Evolutionary conservation across 2,329 filamentous ascomycete species (phyloP).

Genomic region (Claviceps humidiphila): DNA sequence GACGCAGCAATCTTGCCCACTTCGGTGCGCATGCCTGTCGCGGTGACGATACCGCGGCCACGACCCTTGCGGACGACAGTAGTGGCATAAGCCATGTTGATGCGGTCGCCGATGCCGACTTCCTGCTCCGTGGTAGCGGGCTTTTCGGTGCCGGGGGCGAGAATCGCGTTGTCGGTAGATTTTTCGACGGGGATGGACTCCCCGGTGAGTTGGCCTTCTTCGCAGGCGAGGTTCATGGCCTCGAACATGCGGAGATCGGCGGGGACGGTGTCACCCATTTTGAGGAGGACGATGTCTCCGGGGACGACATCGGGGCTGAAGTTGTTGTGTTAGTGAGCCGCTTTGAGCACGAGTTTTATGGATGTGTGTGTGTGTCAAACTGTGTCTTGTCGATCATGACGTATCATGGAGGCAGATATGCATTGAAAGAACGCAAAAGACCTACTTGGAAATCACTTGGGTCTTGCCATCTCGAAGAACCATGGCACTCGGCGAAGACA

Average conservation of each 20-base stretch:
- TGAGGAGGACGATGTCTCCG: constrained; percentile 56
- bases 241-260: constrained; percentile 60
- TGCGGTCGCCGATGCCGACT: constrained; percentile 55
- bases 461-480: constrained; percentile 47
- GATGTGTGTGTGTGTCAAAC: not conserved
- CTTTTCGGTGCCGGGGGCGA: constrained; percentile 31
- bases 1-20: constrained; percentile 55
- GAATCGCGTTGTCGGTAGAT: constrained; percentile 36
- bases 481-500: constrained; percentile 49
- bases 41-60: constrained; percentile 57
- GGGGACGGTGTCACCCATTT: constrained; percentile 62
- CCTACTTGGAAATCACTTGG: constrained; percentile 43
- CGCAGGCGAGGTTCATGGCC: constrained; percentile 66
- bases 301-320: constrained; percentile 48
- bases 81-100: constrained; percentile 65
- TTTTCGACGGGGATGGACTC: constrained; percentile 64
- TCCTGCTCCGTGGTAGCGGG: constrained; percentile 30
- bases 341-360: not conserved
- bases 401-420: too few relatives aligned
- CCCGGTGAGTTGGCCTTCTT: constrained; percentile 65
- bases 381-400: too few relatives aligned
- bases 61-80: constrained; percentile 61
- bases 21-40: constrained; percentile 59
- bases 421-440: constrained; percentile 5
- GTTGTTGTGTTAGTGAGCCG: not conserved